These are phyloP conservation scores for Aureobasidium sp. DNA, from an alignment of 2,329 filamentous ascomycete species.

Conservation along the genomic window DNA sequence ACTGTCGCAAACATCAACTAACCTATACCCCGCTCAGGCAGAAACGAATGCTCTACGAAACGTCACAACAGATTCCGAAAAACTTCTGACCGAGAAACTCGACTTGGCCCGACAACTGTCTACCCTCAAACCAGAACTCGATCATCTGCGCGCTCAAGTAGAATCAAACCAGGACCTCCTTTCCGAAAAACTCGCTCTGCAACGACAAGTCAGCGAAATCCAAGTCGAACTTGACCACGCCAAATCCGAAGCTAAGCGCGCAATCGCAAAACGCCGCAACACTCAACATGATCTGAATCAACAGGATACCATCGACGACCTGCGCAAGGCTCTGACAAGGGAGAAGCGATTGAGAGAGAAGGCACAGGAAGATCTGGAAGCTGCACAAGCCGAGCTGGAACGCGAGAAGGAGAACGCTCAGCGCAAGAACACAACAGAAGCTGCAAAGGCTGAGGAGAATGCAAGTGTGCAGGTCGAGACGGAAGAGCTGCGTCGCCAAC, in stretches of 20 bases:
- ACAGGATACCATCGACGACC: conserved; percentile 32
- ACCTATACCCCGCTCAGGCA: conserved; percentile 39
- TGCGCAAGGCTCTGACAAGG: conserved; percentile 37
- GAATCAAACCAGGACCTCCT: conserved; percentile 58
- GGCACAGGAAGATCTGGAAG: conserved; percentile 28
- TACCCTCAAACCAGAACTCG: conserved; percentile 51
- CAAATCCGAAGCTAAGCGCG: conserved; percentile 58
- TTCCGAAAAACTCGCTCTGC: conserved; percentile 69
- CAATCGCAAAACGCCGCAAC: conserved; percentile 40
- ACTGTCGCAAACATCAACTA: background rate
- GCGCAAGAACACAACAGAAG: conserved; percentile 26
- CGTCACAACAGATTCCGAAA: conserved; percentile 60
- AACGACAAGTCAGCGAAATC: conserved; percentile 66
- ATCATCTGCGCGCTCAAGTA: conserved; percentile 51
- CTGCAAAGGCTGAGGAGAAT: conserved; percentile 32
- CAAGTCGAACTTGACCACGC: conserved; percentile 80
- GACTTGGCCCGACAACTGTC: conserved; percentile 52
- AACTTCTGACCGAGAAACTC: conserved; percentile 58
- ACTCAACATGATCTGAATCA: conserved; percentile 39
- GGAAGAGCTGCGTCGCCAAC: conserved; percentile 40
- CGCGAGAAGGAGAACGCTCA: conserved; percentile 23
- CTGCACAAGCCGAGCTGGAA: conserved; percentile 25
- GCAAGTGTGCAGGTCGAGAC: conserved; percentile 33
- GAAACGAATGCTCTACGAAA: conserved; percentile 62
- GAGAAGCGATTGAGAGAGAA: conserved; percentile 38